Evolutionary conservation across 345 rosid genomes (phyloP), one percentile per base, ranked within the genome.

Genomic region (Hirschfeldia incana): DNA sequence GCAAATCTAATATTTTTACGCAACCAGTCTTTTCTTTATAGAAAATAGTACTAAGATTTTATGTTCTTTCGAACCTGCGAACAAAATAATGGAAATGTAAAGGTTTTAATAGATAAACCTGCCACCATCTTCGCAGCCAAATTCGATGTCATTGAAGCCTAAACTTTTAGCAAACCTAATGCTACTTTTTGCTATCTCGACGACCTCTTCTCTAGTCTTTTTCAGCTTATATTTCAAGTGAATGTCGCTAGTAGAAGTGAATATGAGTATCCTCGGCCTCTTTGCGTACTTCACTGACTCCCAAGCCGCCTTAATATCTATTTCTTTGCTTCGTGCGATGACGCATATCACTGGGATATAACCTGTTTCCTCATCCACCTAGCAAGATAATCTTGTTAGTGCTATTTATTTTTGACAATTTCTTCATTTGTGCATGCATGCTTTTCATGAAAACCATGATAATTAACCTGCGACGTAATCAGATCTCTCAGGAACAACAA

Each of bases 61-160:
- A 49, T 49, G 57, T 49, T 49, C 17, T n/a, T 49, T 13, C 16
- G 57, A 49, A n/a, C 57, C 57, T 16, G 7, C 7, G 60, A 53
- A 16, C 16, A 16, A 53, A n/a, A 53, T 53, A 53, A 53, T 53
- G 27, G 60, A 57, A 3, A 57, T 8, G 11, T 57, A 57, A 17
- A 57, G 29, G 28, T 17, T 60, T 60, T 4, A 59, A 17, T 17
- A 60, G 44, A 44, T 34, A 1, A 71, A 94, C 85, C 98, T 94
- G 84, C 94, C 93, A 21, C 97, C 97, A 77, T 94, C 98, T 78
- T 92, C 95, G 1, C 97, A 90, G 80, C 97, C 92, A 76, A 94
- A 85, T 80, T 89, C 89, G 12, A 94, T 83, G 68, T 94, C 97
- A 0, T 85, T 70, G 77, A 95, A 94, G 5, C 97, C 98, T 82